Evolutionary conservation across 2,329 filamentous ascomycete genomes (phyloP), one percentile per base, ranked within the genome.

Genomic region (Hypoxylon sp.): DNA sequence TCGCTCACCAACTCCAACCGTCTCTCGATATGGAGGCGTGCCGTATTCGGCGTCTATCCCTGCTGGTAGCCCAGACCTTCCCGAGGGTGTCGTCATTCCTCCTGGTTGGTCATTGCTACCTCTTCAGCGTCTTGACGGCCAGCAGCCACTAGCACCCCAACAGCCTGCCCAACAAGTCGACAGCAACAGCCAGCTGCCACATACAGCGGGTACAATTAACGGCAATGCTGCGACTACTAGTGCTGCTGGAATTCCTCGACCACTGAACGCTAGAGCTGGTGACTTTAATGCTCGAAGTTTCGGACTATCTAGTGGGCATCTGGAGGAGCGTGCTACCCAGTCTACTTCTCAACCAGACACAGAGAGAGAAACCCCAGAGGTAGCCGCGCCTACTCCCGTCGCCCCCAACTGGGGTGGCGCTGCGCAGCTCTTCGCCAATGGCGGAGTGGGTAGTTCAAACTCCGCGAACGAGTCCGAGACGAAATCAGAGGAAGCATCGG

Each of bases 21-120:
- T 87, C 68, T 81, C 82, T 48, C 82, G 86, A 59, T 85, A 90
- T 69, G 82, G 82, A 25, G 81, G 81, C 10, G 73, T 83, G 13
- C 76, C 82, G 1, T 83, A 84, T 46, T 79, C 84, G 8, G 78
- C 83, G 13, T 81, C 86, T 1, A 89, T 91, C 57, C 87, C 88
- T 3, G 82, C 89, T 2, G 89, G 88, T 17, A 90, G 88, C 72
- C 78, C 86, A 20, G 88, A 90, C 6, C 81, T 91, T 7, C 90
- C 90, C 0, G 85, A 89, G 60, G 89, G 89, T 5, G 83, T 92
- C n/a, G 83, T 86, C 4, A 84, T 92, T 20, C 90, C 90, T 2
- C 83, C 85, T 30, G 90, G 90, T 4, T 92, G 90, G 90, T 87
- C 88, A 22, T 78, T 92, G 42, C 80, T 91, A 50, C 89, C 90